Evolutionary conservation across 805 yeast genomes (phyloP).

Genomic region (Ogataea ganodermae): DNA sequence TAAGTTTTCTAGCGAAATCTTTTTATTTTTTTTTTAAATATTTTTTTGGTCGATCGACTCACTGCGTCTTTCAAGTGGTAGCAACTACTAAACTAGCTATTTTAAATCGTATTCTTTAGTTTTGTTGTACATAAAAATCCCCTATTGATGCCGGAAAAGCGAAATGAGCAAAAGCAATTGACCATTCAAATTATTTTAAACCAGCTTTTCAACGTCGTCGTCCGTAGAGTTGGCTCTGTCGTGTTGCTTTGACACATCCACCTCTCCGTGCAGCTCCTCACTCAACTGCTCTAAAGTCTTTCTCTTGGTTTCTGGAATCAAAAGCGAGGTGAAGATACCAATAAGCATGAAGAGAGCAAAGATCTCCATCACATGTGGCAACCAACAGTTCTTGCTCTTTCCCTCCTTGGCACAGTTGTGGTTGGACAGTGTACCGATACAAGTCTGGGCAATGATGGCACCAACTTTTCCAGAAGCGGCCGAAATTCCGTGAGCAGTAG

Average conservation of each 20-base stretch:
- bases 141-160: not conserved
- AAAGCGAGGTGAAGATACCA: slow-evolving; percentile 65
- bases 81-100: no score
- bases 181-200: slow-evolving; percentile 8
- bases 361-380: slow-evolving; percentile 92
- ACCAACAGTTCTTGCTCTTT: slow-evolving; percentile 64
- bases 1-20: no score
- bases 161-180: not conserved
- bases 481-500: slow-evolving; percentile 92
- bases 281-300: slow-evolving; percentile 82
- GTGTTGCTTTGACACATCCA: slow-evolving; percentile 40
- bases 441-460: slow-evolving; percentile 89
- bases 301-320: slow-evolving; percentile 90
- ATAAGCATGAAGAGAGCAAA: slow-evolving; percentile 88
- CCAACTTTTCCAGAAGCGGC: slow-evolving; percentile 93
- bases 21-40: no score
- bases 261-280: slow-evolving; percentile 82
- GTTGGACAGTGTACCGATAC: slow-evolving; percentile 79
- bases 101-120: not conserved
- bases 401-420: slow-evolving; percentile 68
- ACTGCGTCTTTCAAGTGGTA: no score
- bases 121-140: not conserved
- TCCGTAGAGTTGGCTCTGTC: slow-evolving; percentile 22
- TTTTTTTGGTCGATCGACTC: no score
- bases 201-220: slow-evolving; percentile 31